Percentiles rank a stretch among this genome's conserved stretches.
Evolutionary conservation across 345 rosid genomes (phyloP).

Genomic region (Linum usitatissimum): DNA sequence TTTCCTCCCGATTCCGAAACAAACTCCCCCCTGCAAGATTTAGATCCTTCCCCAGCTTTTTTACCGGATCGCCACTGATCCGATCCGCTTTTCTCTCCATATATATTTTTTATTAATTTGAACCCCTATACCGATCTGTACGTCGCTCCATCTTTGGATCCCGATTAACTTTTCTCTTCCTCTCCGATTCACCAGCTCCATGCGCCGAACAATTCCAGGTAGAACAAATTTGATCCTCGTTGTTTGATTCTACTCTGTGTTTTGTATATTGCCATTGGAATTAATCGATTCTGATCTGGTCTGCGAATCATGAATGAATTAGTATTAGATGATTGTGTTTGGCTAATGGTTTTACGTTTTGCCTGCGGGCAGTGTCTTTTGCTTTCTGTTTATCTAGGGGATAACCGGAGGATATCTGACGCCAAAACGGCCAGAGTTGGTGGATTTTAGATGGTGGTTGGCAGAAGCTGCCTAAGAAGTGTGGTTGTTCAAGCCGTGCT

Average conservation of each 20-base stretch:
- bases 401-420: constrained; percentile 14
- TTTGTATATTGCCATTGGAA: background rate
- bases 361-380: background rate
- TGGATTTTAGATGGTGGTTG: constrained; percentile 70
- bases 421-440: constrained; percentile 17
- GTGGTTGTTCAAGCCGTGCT: constrained; percentile 55
- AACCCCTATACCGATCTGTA: background rate
- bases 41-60: constrained; percentile 21
- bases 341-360: background rate
- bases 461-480: constrained; percentile 51
- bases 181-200: constrained; percentile 12
- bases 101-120: background rate
- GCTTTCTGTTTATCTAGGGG: background rate
- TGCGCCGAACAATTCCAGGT: constrained; percentile 3
- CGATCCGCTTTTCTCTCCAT: constrained; percentile 20
- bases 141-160: background rate
- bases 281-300: too few relatives aligned
- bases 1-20: constrained; percentile 1
- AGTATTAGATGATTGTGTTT: background rate
- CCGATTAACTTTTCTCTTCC: background rate
- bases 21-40: constrained; percentile 20
- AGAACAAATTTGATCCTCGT: background rate
- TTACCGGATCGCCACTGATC: constrained; percentile 20
- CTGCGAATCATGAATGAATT: too few relatives aligned
- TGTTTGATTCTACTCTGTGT: background rate